These are phyloP conservation scores for Oidium heveae DNA, from an alignment of 2,329 filamentous ascomycete species.

Conservation along the genomic window DNA sequence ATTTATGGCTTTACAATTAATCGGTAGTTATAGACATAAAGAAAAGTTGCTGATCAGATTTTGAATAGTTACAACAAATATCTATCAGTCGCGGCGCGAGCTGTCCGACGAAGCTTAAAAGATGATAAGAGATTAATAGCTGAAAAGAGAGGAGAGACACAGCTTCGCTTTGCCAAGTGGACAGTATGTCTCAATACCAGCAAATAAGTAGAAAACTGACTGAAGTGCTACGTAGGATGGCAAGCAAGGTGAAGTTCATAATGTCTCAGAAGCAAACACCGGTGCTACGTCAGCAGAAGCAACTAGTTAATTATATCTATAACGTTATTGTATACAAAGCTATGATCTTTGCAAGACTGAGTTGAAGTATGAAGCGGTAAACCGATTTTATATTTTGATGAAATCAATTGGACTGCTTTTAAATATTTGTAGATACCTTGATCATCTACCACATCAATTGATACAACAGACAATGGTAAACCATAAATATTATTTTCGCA, in stretches of 20 bases:
- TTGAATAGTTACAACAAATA: slow-evolving; percentile 92
- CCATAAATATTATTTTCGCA: too few species aligned
- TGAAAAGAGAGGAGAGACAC: slow-evolving; percentile 74
- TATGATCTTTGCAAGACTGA: too few species aligned
- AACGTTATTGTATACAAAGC: too few species aligned
- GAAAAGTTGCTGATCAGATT: slow-evolving; percentile 12
- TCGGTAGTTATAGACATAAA: neutral
- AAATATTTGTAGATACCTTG: too few species aligned
- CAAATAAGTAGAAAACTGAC: neutral
- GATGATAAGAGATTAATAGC: slow-evolving; percentile 71
- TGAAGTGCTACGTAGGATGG: slow-evolving; percentile 40
- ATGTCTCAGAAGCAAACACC: slow-evolving; percentile 33
- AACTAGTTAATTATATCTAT: too few species aligned
- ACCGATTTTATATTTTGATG: too few species aligned
- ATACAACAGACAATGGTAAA: too few species aligned
- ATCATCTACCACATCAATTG: too few species aligned
- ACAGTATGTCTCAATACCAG: slow-evolving; percentile 35
- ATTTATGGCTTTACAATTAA: neutral
- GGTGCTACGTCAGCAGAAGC: neutral
- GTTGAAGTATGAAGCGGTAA: too few species aligned
- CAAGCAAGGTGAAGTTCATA: slow-evolving; percentile 75
- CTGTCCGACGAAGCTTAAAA: slow-evolving; percentile 90
- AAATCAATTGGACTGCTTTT: too few species aligned
- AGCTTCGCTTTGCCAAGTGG: slow-evolving; percentile 85
- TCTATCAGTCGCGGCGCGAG: slow-evolving; percentile 80